phyloP scores from a whole-genome alignment of 495 filamentous ascomycete genomes.

The Apodospora peruviana region DNA sequence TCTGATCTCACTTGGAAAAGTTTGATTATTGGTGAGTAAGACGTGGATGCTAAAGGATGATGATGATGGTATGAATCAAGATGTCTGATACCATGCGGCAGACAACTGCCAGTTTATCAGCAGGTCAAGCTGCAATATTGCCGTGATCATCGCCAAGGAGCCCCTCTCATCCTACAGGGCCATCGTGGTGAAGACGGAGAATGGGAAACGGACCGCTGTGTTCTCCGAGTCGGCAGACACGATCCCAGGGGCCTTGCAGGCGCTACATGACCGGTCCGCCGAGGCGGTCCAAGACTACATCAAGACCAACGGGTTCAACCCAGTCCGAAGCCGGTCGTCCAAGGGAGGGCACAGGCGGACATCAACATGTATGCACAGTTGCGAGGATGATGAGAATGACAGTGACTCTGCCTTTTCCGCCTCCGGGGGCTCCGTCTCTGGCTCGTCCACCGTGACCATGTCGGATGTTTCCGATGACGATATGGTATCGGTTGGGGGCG shows the following conservation, averaged over 20 bases:
- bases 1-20: too few species aligned
- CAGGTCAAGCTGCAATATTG: slow-evolving; percentile 18
- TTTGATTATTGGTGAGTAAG: too few species aligned
- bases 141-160: slow-evolving; percentile 29
- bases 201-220: slow-evolving; percentile 23
- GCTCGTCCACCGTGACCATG: slow-evolving; percentile 21
- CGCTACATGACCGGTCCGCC: slow-evolving; percentile 30
- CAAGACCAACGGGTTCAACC: slow-evolving; percentile 27
- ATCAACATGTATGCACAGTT: background rate
- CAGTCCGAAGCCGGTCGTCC: slow-evolving; percentile 14
- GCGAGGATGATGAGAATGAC: slow-evolving; percentile 1
- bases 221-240: slow-evolving; percentile 21
- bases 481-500: slow-evolving; percentile 15
- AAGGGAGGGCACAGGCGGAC: background rate
- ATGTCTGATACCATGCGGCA: slow-evolving; percentile 7
- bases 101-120: slow-evolving; percentile 38
- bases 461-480: slow-evolving; percentile 26
- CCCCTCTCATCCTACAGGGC: slow-evolving; percentile 27
- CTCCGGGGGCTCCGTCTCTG: slow-evolving; percentile 5
- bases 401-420: slow-evolving; percentile 14
- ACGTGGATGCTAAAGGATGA: too few species aligned
- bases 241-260: slow-evolving; percentile 16
- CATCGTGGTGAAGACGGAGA: slow-evolving; percentile 22
- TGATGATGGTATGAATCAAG: too few species aligned
- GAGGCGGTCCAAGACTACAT: slow-evolving; percentile 34